A percentile compares a stretch with the other conserved stretches of the same genome.
These are phyloP conservation scores for Lactarius trivialis DNA, from an alignment of 768 basidiomycete species.

Conservation along the genomic window DNA sequence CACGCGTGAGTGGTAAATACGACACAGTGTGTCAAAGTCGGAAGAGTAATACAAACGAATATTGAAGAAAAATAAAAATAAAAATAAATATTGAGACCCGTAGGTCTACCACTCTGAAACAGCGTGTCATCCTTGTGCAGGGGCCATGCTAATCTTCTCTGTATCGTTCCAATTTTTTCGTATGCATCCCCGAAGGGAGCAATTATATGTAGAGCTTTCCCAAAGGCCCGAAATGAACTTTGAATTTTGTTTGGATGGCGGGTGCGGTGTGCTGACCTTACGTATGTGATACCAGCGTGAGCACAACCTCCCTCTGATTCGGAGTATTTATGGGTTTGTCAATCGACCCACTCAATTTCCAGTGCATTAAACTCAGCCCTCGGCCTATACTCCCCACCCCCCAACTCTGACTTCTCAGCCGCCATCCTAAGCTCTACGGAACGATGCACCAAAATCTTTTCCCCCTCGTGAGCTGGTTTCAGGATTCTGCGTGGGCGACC, in stretches of 20 bases:
- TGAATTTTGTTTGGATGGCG: not conserved
- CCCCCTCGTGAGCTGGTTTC: not conserved
- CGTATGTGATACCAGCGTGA: too few species aligned
- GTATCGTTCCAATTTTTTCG: constrained; percentile 99
- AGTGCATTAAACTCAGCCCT: constrained; percentile 25
- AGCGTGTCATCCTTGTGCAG: constrained; percentile 99
- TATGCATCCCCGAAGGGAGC: constrained; percentile 86
- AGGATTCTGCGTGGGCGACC: not conserved
- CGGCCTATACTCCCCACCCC: constrained; percentile 29
- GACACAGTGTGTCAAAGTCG: too few species aligned
- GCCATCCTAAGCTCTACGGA: constrained; percentile 9
- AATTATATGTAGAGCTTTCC: not conserved
- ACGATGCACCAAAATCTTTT: constrained; percentile 8
- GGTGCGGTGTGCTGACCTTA: not conserved
- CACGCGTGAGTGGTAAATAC: too few species aligned
- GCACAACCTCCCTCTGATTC: too few species aligned
- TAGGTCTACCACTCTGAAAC: constrained; percentile 81
- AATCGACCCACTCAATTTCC: constrained; percentile 23
- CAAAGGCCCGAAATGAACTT: not conserved
- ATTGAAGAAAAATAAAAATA: not conserved
- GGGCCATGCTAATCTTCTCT: constrained; percentile 99
- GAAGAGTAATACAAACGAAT: too few species aligned
- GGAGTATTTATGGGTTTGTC: too few species aligned
- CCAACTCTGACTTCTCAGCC: constrained; percentile 19
- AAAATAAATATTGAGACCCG: constrained; percentile 39